Conservation (phyloP, 2,329 filamentous ascomycete genomes). For the Coniella lustricola region DNA sequence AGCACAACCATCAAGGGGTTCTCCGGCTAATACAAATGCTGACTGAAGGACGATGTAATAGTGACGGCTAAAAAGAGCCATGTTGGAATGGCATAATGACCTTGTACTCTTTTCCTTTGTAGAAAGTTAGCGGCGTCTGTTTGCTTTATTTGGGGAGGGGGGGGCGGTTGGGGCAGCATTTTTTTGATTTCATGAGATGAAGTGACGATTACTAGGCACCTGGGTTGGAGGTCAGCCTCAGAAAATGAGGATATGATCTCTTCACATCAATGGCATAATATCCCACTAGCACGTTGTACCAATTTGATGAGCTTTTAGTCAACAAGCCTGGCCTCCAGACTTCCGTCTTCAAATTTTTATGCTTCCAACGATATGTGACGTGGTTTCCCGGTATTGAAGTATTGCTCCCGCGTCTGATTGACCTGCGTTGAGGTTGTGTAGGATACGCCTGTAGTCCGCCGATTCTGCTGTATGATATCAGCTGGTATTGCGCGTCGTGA, state of each 20-base stretch:
- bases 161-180: not conserved
- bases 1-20: not conserved
- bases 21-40: slow-evolving; percentile 15
- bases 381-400: too few species aligned
- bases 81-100: not conserved
- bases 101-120: not conserved
- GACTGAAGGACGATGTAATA: slow-evolving; percentile 15
- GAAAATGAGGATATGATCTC: not conserved
- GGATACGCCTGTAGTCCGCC: too few species aligned
- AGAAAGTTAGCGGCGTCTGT: not conserved
- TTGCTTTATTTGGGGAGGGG: not conserved
- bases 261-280: not conserved
- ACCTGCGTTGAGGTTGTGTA: too few species aligned
- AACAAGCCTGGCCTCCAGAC: too few species aligned
- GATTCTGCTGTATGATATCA: too few species aligned
- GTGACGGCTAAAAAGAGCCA: slow-evolving; percentile 9
- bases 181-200: not conserved
- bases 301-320: too few species aligned
- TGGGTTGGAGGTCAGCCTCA: not conserved
- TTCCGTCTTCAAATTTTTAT: too few species aligned
- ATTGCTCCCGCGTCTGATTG: too few species aligned
- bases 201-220: slow-evolving; percentile 8
- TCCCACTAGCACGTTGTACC: not conserved
- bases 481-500: too few species aligned
- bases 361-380: too few species aligned